A percentile compares a stretch with the other conserved stretches of the same genome.
Conservation (phyloP, 345 rosid genomes). For the Pistacia integerrima region DNA sequence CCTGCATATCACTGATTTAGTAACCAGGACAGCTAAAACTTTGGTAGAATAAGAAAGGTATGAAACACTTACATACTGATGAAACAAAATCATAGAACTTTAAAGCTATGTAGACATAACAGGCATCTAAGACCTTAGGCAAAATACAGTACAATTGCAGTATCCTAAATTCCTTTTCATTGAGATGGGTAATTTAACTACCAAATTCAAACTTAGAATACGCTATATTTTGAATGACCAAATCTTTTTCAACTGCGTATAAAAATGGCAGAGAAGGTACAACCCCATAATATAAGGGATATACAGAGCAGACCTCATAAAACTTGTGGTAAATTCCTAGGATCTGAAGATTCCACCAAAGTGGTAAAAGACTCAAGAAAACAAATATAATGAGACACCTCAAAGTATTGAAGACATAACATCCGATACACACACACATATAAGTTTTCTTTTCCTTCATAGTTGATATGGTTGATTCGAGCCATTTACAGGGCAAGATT, state of each 20-base stretch:
- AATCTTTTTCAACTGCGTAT: not conserved
- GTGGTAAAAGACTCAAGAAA: not conserved
- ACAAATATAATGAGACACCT: not conserved
- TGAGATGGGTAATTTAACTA: not conserved
- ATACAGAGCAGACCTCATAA: not conserved
- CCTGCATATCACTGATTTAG: slow-evolving; percentile 41
- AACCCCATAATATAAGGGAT: not conserved
- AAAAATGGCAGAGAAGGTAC: not conserved
- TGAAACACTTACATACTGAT: not conserved
- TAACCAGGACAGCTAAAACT: slow-evolving; percentile 10
- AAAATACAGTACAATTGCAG: not conserved
- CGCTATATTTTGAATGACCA: not conserved
- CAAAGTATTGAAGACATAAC: not conserved
- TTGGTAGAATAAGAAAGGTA: slow-evolving; percentile 9
- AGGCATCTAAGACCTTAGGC: not conserved
- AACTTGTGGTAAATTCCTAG: not conserved
- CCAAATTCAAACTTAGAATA: not conserved
- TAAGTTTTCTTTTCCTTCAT: not conserved
- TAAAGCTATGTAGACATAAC: not conserved
- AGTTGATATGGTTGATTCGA: not conserved
- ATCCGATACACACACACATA: not conserved
- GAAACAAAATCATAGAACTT: not conserved
- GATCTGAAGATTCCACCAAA: not conserved
- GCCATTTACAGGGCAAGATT: not conserved
- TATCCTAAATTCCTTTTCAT: not conserved